phyloP scores from a whole-genome alignment of 2,329 filamentous ascomycete species.

The Akanthomyces lecanii region DNA sequence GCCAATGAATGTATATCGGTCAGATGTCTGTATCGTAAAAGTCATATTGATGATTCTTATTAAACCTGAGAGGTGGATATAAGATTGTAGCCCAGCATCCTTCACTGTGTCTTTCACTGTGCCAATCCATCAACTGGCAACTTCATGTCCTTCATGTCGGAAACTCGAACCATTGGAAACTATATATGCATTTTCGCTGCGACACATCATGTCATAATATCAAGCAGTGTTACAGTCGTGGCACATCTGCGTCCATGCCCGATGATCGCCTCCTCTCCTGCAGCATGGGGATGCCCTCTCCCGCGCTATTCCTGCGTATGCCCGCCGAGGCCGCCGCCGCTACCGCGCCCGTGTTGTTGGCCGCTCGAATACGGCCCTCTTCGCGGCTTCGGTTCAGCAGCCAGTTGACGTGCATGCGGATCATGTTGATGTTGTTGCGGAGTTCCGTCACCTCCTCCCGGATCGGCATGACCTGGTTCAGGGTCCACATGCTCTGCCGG shows the following conservation, averaged over 20 bases:
- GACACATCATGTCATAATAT: not conserved
- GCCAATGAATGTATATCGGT: not conserved
- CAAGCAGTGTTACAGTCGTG: slow-evolving; percentile 29
- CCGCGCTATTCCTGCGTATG: slow-evolving; percentile 31
- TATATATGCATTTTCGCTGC: not conserved
- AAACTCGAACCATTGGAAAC: not conserved
- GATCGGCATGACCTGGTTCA: slow-evolving; percentile 58
- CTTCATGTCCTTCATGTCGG: not conserved
- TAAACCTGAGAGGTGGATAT: not conserved
- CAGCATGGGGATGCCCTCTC: slow-evolving; percentile 25
- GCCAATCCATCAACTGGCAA: not conserved
- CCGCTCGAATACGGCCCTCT: slow-evolving; percentile 39
- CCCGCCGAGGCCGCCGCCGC: slow-evolving; percentile 13
- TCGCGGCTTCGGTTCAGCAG: slow-evolving; percentile 50
- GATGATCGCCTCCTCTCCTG: slow-evolving; percentile 36
- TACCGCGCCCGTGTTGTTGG: slow-evolving; percentile 32
- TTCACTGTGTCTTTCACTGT: not conserved
- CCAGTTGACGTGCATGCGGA: slow-evolving; percentile 58
- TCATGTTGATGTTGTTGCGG: slow-evolving; percentile 52
- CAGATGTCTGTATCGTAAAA: not conserved
- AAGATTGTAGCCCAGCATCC: not conserved
- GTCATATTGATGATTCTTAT: not conserved
- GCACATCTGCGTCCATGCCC: slow-evolving; percentile 35
- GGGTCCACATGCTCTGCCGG: slow-evolving; percentile 55
- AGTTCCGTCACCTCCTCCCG: slow-evolving; percentile 60